Percentiles rank a stretch among this genome's conserved stretches.
phyloP scores from a whole-genome alignment of 2,329 filamentous ascomycete genomes.

The Chalaropsis thielavioides region DNA sequence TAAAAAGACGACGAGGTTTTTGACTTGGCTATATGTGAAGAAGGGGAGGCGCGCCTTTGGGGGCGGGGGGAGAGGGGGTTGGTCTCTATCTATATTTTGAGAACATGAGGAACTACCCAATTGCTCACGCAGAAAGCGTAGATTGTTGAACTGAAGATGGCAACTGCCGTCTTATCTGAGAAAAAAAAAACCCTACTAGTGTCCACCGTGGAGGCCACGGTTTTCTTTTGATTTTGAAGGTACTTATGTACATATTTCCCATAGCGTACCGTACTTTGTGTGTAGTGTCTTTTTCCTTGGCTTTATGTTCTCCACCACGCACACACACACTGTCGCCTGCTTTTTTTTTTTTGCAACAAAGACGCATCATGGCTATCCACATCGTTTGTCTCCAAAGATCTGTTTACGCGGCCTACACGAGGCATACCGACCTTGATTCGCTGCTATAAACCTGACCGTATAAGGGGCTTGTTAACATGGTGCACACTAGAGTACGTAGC shows the following conservation, averaged over 20 bases:
- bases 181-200: not conserved
- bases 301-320: not conserved
- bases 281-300: not conserved
- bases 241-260: no score
- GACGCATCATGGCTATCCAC: not conserved
- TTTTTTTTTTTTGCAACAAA: not conserved
- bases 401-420: slow-evolving; percentile 2
- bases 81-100: not conserved
- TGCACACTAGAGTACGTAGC: not conserved
- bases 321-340: not conserved
- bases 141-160: not conserved
- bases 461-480: not conserved
- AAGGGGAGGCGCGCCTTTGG: not conserved
- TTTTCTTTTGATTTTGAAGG: not conserved
- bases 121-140: not conserved
- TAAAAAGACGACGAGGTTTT: not conserved
- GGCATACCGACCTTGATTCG: not conserved
- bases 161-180: not conserved
- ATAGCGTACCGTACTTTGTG: no score
- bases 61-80: not conserved
- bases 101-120: not conserved
- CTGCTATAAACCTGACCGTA: not conserved
- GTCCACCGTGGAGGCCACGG: not conserved
- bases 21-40: not conserved
- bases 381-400: not conserved